These are phyloP conservation scores for Helotiales sp. DNA, from an alignment of 2,329 filamentous ascomycete genomes.

Conservation along the genomic window DNA sequence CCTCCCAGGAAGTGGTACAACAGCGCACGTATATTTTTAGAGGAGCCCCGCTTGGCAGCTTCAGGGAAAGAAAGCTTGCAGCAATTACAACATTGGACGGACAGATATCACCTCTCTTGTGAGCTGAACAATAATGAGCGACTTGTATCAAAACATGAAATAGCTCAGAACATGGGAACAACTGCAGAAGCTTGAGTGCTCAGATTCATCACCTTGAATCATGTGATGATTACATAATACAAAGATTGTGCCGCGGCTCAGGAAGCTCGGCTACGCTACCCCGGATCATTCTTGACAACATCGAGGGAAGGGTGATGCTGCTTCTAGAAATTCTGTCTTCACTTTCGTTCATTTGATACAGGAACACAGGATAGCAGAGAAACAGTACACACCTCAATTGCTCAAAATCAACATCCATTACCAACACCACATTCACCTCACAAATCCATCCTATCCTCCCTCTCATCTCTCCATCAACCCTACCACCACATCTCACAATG, in stretches of 20 bases:
- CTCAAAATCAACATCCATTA: not conserved
- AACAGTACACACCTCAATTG: not conserved
- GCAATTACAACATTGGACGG: not conserved
- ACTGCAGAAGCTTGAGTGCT: too few relatives aligned
- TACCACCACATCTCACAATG: conserved; percentile 1
- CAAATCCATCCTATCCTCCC: not conserved
- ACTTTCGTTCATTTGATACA: too few relatives aligned
- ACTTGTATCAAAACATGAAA: not conserved
- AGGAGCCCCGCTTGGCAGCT: not conserved
- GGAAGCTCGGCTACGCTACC: not conserved
- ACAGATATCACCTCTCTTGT: not conserved
- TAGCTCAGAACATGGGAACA: not conserved
- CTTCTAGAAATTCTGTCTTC: not conserved
- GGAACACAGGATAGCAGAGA: too few relatives aligned
- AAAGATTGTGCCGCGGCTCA: conserved; percentile 10
- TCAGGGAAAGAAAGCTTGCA: not conserved
- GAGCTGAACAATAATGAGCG: not conserved
- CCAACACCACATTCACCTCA: not conserved
- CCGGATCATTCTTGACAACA: conserved; percentile 12
- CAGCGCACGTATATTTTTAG: too few relatives aligned
- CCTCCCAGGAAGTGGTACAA: too few relatives aligned
- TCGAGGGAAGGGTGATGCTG: not conserved
- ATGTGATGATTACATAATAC: not conserved
- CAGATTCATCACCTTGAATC: not conserved
- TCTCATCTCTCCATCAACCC: not conserved